Evolutionary conservation across 352 stramenopile genomes (phyloP), one percentile per base, ranked within the genome.

Genomic region (Albugo candida): DNA sequence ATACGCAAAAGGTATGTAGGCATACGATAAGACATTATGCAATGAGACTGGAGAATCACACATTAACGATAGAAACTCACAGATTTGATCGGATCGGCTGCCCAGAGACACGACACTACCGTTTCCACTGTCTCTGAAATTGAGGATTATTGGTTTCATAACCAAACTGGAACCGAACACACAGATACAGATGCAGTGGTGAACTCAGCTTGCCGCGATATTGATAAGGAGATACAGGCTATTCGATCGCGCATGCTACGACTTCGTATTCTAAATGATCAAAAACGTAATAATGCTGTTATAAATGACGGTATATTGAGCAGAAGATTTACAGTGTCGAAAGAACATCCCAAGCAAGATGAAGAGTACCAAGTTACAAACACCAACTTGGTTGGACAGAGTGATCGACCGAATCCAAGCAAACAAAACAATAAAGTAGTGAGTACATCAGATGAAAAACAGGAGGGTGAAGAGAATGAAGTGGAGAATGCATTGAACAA

Each of bases 401-500:
- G 24, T 16, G 37, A 41, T 21, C 3, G 18, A 40, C 20, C 18
- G 20, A 13, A 41, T 21, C 19, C 11, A 39, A 20, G 6, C 31
- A 24, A 41, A 41, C 31, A 19, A 14, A 34, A 13, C 6, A 16
- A 39, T 35, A 49, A 20, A 13, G 3, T 37, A 13, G 34, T 39
- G 3, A 20, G 52, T 17, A 55, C 39, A 16, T 53, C 61, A 13
- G 52, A 63, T 14, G 56, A 65, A 48, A 47, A 66, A 24, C 62
- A 63, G 1, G 66, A 58, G 6, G 52, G 73, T 36, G 62, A 80
- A 0, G 64, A 58, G 0, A 61, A 78, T 13, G 65, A 81, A 52
- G 60, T 83, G 13, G 70, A 77, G 39, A 64, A 49, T 39, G 67
- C 68, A 36, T 48, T 83, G 3, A 41, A 52, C 11, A 70, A 68